phyloP scores from a whole-genome alignment of 345 rosid genomes.

The Eucalyptus cloeziana region DNA sequence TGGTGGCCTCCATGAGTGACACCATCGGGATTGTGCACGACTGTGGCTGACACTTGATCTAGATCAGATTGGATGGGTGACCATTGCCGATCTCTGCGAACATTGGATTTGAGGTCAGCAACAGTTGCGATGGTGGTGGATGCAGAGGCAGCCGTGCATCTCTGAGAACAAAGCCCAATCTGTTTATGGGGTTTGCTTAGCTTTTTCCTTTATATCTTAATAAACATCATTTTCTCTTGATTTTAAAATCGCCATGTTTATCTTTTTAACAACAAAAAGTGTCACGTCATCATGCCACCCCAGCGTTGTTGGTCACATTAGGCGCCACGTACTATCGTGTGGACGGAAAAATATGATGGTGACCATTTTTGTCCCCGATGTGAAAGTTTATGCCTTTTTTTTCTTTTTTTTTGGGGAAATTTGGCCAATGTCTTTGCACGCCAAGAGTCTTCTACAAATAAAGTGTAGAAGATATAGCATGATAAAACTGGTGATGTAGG shows the following conservation, averaged over 20 bases:
- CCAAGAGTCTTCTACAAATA: neutral
- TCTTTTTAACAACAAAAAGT: neutral
- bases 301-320: neutral
- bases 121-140: neutral
- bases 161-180: neutral
- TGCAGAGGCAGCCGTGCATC: fast-evolving
- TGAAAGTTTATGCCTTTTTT: neutral
- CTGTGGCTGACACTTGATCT: neutral
- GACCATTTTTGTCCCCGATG: neutral
- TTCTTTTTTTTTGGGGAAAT: neutral
- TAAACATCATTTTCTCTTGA: neutral
- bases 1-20: neutral
- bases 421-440: neutral
- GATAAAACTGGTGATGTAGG: neutral
- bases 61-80: neutral
- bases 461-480: neutral
- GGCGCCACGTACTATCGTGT: neutral
- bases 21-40: fast-evolving
- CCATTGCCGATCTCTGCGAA: neutral
- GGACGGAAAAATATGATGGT: neutral
- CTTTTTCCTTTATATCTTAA: neutral
- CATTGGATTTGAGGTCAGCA: neutral
- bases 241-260: neutral
- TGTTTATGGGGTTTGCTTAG: neutral
- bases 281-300: neutral